A percentile compares a stretch with the other conserved stretches of the same genome.
These are phyloP conservation scores for Epichloe sylvatica DNA, from an alignment of 2,329 filamentous ascomycete species.

Conservation along the genomic window DNA sequence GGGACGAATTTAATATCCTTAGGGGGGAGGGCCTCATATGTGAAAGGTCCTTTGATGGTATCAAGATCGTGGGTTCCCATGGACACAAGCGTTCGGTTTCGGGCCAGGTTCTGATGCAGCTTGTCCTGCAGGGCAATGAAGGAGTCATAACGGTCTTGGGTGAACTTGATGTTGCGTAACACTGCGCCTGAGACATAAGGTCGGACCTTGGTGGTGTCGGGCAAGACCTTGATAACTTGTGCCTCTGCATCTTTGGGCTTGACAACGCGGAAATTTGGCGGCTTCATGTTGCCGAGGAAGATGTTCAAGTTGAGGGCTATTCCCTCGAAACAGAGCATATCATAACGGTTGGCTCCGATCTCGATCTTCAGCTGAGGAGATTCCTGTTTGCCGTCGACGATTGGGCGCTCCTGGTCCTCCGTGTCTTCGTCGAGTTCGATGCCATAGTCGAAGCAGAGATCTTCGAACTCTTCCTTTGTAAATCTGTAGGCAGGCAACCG, in stretches of 20 bases:
- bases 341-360: constrained; percentile 85
- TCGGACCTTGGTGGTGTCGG: constrained; percentile 63
- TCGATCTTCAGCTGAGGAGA: constrained; percentile 93
- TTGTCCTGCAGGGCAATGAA: constrained; percentile 98
- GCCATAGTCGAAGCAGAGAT: constrained; percentile 95
- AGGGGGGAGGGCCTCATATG: constrained; percentile 85
- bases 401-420: constrained; percentile 57
- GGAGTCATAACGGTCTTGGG: constrained; percentile 79
- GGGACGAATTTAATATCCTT: constrained; percentile 86
- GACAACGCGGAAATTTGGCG: constrained; percentile 68
- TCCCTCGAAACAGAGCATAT: constrained; percentile 95
- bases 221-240: constrained; percentile 66
- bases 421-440: constrained; percentile 97
- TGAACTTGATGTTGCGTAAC: constrained; percentile 81
- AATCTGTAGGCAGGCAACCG: constrained; percentile 37
- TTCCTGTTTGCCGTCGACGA: constrained; percentile 68
- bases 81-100: constrained; percentile 84
- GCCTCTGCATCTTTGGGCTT: constrained; percentile 59
- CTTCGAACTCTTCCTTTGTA: constrained; percentile 89
- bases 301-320: constrained; percentile 93
- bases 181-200: constrained; percentile 84
- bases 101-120: constrained; percentile 87
- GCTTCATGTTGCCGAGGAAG: constrained; percentile 62
- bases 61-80: constrained; percentile 96
- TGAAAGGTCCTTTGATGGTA: constrained; percentile 86